Evolutionary conservation across 805 yeast species (phyloP), one percentile per base, ranked within the genome.

Genomic region (Starmerella powellii): DNA sequence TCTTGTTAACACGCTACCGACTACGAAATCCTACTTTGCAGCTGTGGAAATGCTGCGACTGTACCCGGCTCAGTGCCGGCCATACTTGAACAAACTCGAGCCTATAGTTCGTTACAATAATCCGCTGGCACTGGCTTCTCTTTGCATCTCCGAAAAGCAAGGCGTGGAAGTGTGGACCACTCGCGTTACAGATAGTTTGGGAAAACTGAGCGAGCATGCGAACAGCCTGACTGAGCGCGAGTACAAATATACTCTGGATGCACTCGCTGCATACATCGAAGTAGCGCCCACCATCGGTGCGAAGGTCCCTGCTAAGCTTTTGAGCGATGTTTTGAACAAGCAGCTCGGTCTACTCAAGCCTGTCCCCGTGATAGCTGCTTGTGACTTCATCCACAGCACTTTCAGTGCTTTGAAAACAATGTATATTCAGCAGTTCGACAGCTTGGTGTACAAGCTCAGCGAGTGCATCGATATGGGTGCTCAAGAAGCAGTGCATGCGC

Each of bases 1-100:
- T 15, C 45, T 44, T 60, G 71, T 15, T 58, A 20, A 13, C 12
- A 30, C 51, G 4, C 24, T 50, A 16, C 51, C 52, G 1, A 19
- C 10, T 6, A 39, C 39, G 2, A 30, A 40, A 8, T 15, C 35
- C 6, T 37, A 16, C 31, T 18, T 10, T 2, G 49, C 46, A 1
- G 42, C 49, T 4, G 21, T 37, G 3, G 34, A 13, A 6, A 35
- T 54, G 45, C 31, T 46, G 16, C 34, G 20, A 19, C 33, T 34
- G 5, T 47, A 50, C 33, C 56, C 56, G n/a, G 47, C 53, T 2
- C 54, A 49, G 34, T 39, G 51, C 42, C 52, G 56, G 6, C 50
- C 49, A 10, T 41, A 40, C 28, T 19, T 46, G 24, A 50, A 49
- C 33, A 50, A 51, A 30, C 34, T 50, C 11, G 38, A 17, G 24